phyloP scores from a whole-genome alignment of 1,284 basidiomycete species.

The Irpex sp. region DNA sequence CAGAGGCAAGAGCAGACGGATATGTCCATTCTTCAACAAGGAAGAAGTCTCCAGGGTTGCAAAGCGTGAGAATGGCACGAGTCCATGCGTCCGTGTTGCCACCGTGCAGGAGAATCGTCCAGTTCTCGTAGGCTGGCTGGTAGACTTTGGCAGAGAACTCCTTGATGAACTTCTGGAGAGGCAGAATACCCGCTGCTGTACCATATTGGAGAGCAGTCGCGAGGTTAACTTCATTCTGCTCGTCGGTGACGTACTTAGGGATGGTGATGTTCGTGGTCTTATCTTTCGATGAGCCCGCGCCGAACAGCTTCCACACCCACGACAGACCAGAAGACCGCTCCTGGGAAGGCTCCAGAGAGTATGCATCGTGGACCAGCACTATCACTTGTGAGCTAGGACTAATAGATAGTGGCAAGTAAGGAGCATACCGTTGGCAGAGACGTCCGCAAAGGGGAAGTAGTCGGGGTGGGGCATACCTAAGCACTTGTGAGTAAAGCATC shows the following conservation, averaged over 20 bases:
- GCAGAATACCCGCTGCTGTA: constrained; percentile 47
- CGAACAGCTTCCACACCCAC: constrained; percentile 68
- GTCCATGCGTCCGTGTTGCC: constrained; percentile 79
- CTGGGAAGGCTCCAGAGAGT: constrained; percentile 24
- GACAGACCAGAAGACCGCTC: constrained; percentile 31
- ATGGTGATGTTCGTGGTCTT: constrained; percentile 50
- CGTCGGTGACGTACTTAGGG: constrained; percentile 47
- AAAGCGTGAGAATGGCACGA: constrained; percentile 49
- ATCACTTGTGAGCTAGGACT: neutral
- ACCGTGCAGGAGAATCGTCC: constrained; percentile 53
- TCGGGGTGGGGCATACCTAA: constrained; percentile 54
- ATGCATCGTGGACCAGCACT: constrained; percentile 33
- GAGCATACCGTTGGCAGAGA: constrained; percentile 41
- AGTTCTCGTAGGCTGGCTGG: constrained; percentile 67
- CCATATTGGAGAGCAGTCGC: constrained; percentile 71
- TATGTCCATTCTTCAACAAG: constrained; percentile 73
- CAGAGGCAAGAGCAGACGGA: constrained; percentile 43
- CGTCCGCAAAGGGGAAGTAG: constrained; percentile 58
- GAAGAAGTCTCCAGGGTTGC: constrained; percentile 70
- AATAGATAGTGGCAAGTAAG: neutral
- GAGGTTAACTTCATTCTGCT: constrained; percentile 54
- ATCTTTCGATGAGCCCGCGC: constrained; percentile 31
- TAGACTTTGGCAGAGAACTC: constrained; percentile 61
- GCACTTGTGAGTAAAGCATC: neutral
- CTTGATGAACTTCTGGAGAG: constrained; percentile 47